Conservation (phyloP, 352 stramenopile genomes). For the Pythium dissotocum region DNA sequence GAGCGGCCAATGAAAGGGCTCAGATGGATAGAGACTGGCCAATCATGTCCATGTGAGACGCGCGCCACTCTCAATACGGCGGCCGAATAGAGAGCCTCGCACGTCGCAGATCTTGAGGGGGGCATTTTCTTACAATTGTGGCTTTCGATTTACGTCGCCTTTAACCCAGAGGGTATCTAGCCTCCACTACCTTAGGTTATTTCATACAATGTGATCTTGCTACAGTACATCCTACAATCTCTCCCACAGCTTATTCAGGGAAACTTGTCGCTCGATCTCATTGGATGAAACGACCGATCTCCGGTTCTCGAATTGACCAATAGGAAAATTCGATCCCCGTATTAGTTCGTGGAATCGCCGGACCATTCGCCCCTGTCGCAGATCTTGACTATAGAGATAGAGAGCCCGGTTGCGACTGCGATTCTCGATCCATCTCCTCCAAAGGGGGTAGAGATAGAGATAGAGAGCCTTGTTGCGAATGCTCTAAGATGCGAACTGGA, state of each 20-base stretch:
- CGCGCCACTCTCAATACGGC: not conserved
- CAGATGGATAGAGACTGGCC: not conserved
- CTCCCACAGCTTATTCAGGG: not conserved
- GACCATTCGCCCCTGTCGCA: not conserved
- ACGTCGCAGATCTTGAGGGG: too few relatives aligned
- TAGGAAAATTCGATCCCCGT: not conserved
- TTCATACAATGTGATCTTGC: not conserved
- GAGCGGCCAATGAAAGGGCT: not conserved
- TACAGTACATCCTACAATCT: not conserved
- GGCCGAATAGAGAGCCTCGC: too few relatives aligned
- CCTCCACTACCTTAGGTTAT: not conserved
- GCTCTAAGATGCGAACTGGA: too few relatives aligned
- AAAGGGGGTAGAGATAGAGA: too few relatives aligned
- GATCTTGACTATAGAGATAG: too few relatives aligned
- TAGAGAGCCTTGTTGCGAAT: too few relatives aligned
- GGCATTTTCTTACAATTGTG: not conserved
- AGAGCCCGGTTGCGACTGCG: not conserved
- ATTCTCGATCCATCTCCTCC: too few relatives aligned
- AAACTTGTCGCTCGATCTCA: not conserved
- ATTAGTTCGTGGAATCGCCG: not conserved
- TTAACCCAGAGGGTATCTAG: not conserved
- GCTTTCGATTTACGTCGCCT: not conserved
- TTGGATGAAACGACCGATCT: not conserved
- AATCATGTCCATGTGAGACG: not conserved
- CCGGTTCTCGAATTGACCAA: not conserved